A percentile compares a stretch with the other conserved stretches of the same genome.
These are phyloP conservation scores for Suhomyces vadensis DNA, from an alignment of 805 yeast species.

Conservation along the genomic window DNA sequence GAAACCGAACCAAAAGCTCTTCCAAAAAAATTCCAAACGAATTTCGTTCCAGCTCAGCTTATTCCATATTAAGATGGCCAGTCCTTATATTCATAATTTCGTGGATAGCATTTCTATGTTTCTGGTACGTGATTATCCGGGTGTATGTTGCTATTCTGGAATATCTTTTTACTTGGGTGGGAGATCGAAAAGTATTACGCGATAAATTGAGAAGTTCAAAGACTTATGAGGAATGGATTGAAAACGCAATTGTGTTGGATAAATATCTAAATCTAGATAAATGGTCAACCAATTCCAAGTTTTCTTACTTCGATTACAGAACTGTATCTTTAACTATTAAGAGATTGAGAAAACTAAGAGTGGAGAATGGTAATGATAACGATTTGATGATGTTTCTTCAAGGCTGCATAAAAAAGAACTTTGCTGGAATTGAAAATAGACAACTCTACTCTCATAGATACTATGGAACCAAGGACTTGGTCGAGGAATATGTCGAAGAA, in stretches of 20 bases:
- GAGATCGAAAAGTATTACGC: conserved; percentile 52
- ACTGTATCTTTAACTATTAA: conserved; percentile 52
- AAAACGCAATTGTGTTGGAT: conserved; percentile 59
- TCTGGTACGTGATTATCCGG: conserved; percentile 54
- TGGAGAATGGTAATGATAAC: conserved; percentile 31
- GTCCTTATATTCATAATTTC: conserved; percentile 48
- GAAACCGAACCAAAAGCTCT: neutral
- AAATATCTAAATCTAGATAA: conserved; percentile 55
- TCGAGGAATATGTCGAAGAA: conserved; percentile 54
- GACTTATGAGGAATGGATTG: conserved; percentile 62
- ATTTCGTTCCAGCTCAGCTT: conserved; percentile 36
- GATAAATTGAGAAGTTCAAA: conserved; percentile 48
- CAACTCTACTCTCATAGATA: conserved; percentile 70
- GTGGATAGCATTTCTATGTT: conserved; percentile 56
- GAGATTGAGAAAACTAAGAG: conserved; percentile 40
- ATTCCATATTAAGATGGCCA: conserved; percentile 63
- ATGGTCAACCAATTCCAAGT: conserved; percentile 63
- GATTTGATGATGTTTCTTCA: conserved; percentile 59
- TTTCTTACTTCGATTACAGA: conserved; percentile 67
- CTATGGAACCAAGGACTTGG: conserved; percentile 68
- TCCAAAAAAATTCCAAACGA: conserved; percentile 25
- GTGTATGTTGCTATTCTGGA: conserved; percentile 65
- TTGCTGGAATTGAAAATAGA: conserved; percentile 77
- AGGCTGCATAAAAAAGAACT: conserved; percentile 68
- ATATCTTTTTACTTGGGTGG: conserved; percentile 58